phyloP scores from a whole-genome alignment of 768 basidiomycete species.

The Termitomyces sp. region DNA sequence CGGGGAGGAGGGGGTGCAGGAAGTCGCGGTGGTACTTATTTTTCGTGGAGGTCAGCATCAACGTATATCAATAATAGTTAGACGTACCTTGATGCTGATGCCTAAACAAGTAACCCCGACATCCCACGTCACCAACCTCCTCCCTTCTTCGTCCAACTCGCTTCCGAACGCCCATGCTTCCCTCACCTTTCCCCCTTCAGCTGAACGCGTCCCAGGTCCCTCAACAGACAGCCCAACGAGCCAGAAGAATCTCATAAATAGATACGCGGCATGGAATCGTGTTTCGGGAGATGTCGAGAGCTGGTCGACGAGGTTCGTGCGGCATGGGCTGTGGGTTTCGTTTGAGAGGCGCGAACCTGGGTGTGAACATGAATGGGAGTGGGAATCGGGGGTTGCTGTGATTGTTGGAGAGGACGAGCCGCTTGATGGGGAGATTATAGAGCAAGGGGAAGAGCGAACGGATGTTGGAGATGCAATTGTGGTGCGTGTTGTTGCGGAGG shows the following conservation, averaged over 20 bases:
- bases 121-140: slow-evolving; percentile 46
- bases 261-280: slow-evolving; percentile 57
- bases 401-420: slow-evolving; percentile 1
- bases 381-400: slow-evolving; percentile 7
- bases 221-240: slow-evolving; percentile 19
- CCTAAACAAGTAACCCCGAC: slow-evolving; percentile 53
- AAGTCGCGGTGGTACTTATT: slow-evolving; percentile 61
- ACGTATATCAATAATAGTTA: too few relatives aligned
- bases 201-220: not conserved
- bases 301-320: slow-evolving; percentile 42
- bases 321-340: slow-evolving; percentile 10
- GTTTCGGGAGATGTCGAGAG: slow-evolving; percentile 50
- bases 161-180: not conserved
- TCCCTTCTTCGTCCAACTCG: slow-evolving; percentile 18
- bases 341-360: not conserved
- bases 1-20: slow-evolving; percentile 46
- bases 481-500: not conserved
- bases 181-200: not conserved
- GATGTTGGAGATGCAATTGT: not conserved
- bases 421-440: not conserved
- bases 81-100: slow-evolving; percentile 52
- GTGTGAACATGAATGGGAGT: not conserved
- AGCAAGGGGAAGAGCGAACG: not conserved
- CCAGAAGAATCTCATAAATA: slow-evolving; percentile 54
- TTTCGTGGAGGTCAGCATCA: not conserved